Base-by-base conservation (phyloP, 305 asterid genomes). In the Solanum hybrid region DNA sequence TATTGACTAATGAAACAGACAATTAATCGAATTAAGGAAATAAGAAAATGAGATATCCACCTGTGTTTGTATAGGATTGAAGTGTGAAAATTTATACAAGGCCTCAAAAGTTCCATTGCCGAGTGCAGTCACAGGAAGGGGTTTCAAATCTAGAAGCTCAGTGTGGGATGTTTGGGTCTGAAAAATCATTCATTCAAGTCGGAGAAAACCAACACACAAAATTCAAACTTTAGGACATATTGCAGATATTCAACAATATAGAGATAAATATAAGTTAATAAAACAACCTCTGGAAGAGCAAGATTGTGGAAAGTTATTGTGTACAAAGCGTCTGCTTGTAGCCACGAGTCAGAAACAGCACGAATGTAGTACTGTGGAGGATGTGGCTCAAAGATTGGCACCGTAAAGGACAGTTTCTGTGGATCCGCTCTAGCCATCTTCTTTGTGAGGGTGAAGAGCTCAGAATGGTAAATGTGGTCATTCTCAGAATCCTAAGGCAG, bases 41-140 rank as follows among this genome's bases (percentile, higher is more conserved):
- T 9, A 60, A 56, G 32, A 45, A 10, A 85, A 85, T 5, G 17
- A 85, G 75, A 56, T 6, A 85, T 32, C 87, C 91, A 97, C 99
- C 99, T 97, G 99, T n/a, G 99, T 97, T 92, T 97, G 99, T 89
- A 96, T 95, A 90, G 99, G 99, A 91, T 97, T 97, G 91, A 97
- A 97, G 94, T 97, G 99, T 0, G 99, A 95, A 90, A 97, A 96
- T 40, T 90, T 95, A 91, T 96, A 97, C 93, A 97, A 88, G 90
- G 98, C 97, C 93, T 96, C 96, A 90, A 93, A 97, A 86, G 93
- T 91, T 93, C 90, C 95, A 91, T 95, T 95, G 90, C 96, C 97
- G 87, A 97, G 98, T 89, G 99, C 99, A 89, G 98, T 95, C 94
- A 96, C 98, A 77, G 99, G 99, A 91, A 97, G 99, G 51, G 99